These are phyloP conservation scores for Westerdykella ornata DNA, from an alignment of 2,329 filamentous ascomycete genomes.

Conservation along the genomic window DNA sequence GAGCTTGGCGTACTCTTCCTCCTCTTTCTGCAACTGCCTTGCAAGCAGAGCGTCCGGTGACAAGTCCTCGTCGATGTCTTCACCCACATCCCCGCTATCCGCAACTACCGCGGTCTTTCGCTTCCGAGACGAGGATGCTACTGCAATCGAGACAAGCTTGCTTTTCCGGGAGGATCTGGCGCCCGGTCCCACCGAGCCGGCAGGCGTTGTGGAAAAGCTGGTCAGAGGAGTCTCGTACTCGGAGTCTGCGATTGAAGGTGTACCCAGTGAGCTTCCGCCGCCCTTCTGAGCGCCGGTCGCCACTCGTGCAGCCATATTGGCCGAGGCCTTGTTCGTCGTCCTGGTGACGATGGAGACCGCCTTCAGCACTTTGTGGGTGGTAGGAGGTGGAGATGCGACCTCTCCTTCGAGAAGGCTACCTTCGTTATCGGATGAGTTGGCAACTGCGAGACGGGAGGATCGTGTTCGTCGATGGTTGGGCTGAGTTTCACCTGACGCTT, in stretches of 20 bases:
- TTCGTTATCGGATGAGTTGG: conserved; percentile 31
- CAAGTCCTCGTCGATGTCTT: conserved; percentile 32
- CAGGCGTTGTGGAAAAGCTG: conserved; percentile 52
- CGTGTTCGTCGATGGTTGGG: not conserved
- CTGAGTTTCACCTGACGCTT: not conserved
- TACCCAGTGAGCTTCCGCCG: conserved; percentile 23
- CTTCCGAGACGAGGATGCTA: conserved; percentile 21
- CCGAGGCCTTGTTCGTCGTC: conserved; percentile 13
- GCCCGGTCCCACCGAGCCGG: conserved; percentile 30
- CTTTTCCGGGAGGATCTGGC: conserved; percentile 19
- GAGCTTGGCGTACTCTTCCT: conserved; percentile 39
- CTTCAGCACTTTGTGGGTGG: conserved; percentile 24
- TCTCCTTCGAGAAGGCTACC: conserved; percentile 13
- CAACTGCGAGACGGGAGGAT: conserved; percentile 7
- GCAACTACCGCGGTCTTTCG: conserved; percentile 12
- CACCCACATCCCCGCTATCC: conserved; percentile 21
- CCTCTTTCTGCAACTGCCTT: conserved; percentile 50
- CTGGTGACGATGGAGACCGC: conserved; percentile 28
- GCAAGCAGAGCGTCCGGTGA: conserved; percentile 50
- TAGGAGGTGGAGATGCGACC: conserved; percentile 3
- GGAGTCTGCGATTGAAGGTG: conserved; percentile 35
- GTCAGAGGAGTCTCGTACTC: conserved; percentile 58
- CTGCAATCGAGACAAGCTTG: conserved; percentile 10
- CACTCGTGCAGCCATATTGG: conserved; percentile 5
- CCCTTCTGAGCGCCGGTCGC: conserved; percentile 9